Evolutionary conservation across 805 yeast species (phyloP).

Genomic region (Starmera pachycereana): DNA sequence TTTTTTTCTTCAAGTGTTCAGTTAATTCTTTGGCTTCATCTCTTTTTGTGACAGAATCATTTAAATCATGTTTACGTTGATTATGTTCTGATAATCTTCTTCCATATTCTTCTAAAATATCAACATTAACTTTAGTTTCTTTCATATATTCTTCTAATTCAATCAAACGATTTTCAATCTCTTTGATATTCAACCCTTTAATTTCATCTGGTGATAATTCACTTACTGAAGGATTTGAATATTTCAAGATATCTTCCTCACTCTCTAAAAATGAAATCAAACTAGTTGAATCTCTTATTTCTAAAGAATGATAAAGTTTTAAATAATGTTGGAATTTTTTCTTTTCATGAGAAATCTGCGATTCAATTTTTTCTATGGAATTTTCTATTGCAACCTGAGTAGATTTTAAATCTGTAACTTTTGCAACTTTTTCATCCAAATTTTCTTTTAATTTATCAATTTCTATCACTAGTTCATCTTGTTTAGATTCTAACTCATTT

Average conservation of each 20-base stretch:
- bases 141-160: slow-evolving; percentile 45
- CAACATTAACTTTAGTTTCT: slow-evolving; percentile 55
- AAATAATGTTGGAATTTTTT: slow-evolving; percentile 22
- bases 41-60: slow-evolving; percentile 53
- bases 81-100: slow-evolving; percentile 53
- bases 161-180: slow-evolving; percentile 40
- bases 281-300: slow-evolving; percentile 40
- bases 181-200: slow-evolving; percentile 33
- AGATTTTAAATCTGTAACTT: slow-evolving; percentile 48
- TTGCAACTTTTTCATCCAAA: slow-evolving; percentile 27
- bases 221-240: slow-evolving; percentile 22
- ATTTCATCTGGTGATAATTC: slow-evolving; percentile 44
- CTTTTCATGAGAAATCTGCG: slow-evolving; percentile 29
- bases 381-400: slow-evolving; percentile 58
- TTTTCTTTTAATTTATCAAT: slow-evolving; percentile 32
- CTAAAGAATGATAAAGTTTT: slow-evolving; percentile 31
- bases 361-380: slow-evolving; percentile 47
- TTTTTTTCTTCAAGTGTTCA: slow-evolving; percentile 60
- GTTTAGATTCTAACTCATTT: slow-evolving; percentile 16
- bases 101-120: slow-evolving; percentile 69
- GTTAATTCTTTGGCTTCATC: slow-evolving; percentile 51
- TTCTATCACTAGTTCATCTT: slow-evolving; percentile 30
- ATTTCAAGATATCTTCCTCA: slow-evolving; percentile 20
- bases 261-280: slow-evolving; percentile 15
- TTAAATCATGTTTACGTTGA: slow-evolving; percentile 54